phyloP scores from a whole-genome alignment of 202 grass and related monocot genomes.

The Schoenoplectus triqueter region DNA sequence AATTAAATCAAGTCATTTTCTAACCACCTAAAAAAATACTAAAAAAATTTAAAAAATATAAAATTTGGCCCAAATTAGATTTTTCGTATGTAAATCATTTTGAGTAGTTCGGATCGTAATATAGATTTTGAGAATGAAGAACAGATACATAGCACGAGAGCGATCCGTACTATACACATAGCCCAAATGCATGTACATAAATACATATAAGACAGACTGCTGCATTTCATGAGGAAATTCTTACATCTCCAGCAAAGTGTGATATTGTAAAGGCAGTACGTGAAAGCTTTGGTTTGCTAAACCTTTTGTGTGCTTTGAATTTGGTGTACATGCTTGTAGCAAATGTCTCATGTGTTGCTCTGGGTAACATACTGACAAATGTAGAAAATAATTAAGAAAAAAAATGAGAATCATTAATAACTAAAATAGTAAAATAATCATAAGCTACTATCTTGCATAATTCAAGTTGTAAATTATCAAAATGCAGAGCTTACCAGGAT shows the following conservation, averaged over 20 bases:
- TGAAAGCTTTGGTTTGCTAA: conserved; percentile 89
- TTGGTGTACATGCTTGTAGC: conserved; percentile 78
- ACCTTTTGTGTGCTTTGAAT: conserved; percentile 91
- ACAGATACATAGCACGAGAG: too few relatives aligned
- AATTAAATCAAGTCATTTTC: too few relatives aligned
- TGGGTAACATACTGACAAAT: conserved; percentile 83
- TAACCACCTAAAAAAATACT: too few relatives aligned
- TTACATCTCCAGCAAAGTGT: conserved; percentile 98
- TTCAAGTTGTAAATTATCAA: conserved; percentile 21
- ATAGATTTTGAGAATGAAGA: too few relatives aligned
- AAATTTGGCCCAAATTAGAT: too few relatives aligned
- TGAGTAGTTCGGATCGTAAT: too few relatives aligned
- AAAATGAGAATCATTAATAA: conserved; percentile 44
- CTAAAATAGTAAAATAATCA: conserved; percentile 35
- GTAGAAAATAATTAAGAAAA: conserved; percentile 34
- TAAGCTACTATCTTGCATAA: conserved; percentile 8
- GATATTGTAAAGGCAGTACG: conserved; percentile 82
- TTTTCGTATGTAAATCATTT: too few relatives aligned
- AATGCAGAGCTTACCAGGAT: conserved; percentile 72
- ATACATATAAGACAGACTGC: background rate
- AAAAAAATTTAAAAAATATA: too few relatives aligned
- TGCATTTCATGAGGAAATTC: conserved; percentile 43
- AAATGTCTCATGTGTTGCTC: conserved; percentile 87
- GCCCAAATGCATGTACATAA: too few relatives aligned
- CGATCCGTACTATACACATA: too few relatives aligned